These are phyloP conservation scores for Microcyclosporella mali DNA, from an alignment of 2,329 filamentous ascomycete genomes.

Conservation along the genomic window DNA sequence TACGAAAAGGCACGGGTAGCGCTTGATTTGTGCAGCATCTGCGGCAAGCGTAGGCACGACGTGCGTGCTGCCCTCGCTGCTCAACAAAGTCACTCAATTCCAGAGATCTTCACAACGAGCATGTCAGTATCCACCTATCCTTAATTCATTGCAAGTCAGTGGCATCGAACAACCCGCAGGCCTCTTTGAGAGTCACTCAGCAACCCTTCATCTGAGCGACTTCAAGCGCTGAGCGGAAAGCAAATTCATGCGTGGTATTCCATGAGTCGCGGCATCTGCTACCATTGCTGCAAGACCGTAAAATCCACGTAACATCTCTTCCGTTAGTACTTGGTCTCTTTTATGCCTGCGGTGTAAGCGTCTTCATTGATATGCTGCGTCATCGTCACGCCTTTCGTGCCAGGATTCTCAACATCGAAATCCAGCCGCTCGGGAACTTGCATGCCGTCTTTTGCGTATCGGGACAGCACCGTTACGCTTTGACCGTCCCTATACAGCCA, in stretches of 20 bases:
- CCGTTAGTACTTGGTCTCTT: slow-evolving; percentile 6
- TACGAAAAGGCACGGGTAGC: too few relatives aligned
- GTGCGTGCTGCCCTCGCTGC: too few relatives aligned
- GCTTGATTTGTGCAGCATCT: too few relatives aligned
- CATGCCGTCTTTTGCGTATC: slow-evolving; percentile 19
- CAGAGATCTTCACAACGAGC: too few relatives aligned
- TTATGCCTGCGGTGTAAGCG: slow-evolving; percentile 8
- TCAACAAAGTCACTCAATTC: too few relatives aligned
- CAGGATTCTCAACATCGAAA: slow-evolving; percentile 19
- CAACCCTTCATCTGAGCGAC: neutral
- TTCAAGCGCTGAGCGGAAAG: neutral
- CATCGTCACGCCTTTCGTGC: slow-evolving; percentile 3
- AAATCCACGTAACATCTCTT: neutral
- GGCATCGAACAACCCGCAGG: neutral
- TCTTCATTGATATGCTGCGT: slow-evolving; percentile 9
- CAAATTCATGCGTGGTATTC: neutral
- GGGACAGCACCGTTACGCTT: slow-evolving; percentile 12
- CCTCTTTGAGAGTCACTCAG: neutral
- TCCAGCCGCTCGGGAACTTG: slow-evolving; percentile 22
- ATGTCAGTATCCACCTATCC: too few relatives aligned
- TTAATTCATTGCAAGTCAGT: too few relatives aligned
- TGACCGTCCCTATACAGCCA: slow-evolving; percentile 31
- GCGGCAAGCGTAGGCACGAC: too few relatives aligned
- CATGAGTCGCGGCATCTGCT: neutral
- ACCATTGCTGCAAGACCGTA: slow-evolving; percentile 1